These are phyloP conservation scores for Musa balbisiana DNA, from an alignment of 202 grass and related monocot species.

Conservation along the genomic window DNA sequence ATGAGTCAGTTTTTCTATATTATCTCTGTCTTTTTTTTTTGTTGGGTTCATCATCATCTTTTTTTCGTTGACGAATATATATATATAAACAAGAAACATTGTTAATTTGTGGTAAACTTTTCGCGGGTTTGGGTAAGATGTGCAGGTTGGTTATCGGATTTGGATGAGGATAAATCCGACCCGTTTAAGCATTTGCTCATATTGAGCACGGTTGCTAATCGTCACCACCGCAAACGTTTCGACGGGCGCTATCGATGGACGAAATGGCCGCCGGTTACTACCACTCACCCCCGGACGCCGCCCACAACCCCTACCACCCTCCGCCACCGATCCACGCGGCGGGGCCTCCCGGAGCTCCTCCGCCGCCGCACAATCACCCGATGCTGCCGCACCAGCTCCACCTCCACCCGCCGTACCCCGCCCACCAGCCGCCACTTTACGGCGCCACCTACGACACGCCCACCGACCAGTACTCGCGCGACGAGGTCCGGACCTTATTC, in stretches of 20 bases:
- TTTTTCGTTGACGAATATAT: too few relatives aligned
- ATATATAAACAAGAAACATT: too few relatives aligned
- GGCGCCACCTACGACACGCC: not conserved
- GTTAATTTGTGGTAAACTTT: too few relatives aligned
- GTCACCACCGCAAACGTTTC: not conserved
- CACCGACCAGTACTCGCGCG: not conserved
- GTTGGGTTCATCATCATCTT: too few relatives aligned
- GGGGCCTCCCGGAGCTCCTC: not conserved
- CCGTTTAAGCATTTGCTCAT: not conserved
- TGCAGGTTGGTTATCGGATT: not conserved
- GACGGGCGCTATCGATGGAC: not conserved
- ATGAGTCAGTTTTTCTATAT: too few relatives aligned
- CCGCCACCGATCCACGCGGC: not conserved
- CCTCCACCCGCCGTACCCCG: not conserved
- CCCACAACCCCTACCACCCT: not conserved
- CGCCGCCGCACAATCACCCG: not conserved
- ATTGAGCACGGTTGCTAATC: too few relatives aligned
- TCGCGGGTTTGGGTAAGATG: too few relatives aligned
- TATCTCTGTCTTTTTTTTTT: too few relatives aligned
- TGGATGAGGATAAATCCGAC: not conserved
- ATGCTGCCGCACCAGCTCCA: not conserved
- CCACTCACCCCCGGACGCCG: not conserved
- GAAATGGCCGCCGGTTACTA: conserved; percentile 12
- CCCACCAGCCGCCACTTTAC: not conserved
- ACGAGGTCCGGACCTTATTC: conserved; percentile 14